These are phyloP conservation scores for Phytophthora hibernalis DNA, from an alignment of 352 stramenopile genomes.

Conservation along the genomic window DNA sequence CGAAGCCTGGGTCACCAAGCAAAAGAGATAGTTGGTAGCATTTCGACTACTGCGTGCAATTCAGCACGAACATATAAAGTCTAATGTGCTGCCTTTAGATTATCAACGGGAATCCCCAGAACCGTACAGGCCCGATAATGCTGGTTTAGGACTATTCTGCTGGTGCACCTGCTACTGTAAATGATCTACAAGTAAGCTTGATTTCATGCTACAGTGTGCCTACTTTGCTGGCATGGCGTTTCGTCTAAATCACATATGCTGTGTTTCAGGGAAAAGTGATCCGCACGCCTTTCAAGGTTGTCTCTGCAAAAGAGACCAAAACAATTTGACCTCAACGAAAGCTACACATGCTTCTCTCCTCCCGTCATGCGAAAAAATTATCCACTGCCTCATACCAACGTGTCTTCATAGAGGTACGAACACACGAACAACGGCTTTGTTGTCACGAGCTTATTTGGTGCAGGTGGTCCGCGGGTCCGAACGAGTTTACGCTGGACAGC, in stretches of 20 bases:
- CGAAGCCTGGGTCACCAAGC: too few relatives aligned
- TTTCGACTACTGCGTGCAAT: conserved; percentile 51
- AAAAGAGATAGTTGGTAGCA: conserved; percentile 51
- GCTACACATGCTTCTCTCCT: conserved; percentile 42
- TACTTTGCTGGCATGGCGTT: conserved; percentile 5
- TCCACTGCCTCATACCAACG: conserved; percentile 30
- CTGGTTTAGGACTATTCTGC: conserved; percentile 61
- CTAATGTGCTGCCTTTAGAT: neutral
- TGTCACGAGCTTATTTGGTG: conserved; percentile 1
- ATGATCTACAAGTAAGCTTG: conserved; percentile 44
- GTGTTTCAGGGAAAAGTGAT: conserved; percentile 49
- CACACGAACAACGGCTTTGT: neutral
- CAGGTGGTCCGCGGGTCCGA: conserved; percentile 3
- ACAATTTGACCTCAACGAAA: conserved; percentile 33
- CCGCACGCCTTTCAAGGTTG: too few relatives aligned
- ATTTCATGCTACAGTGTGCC: neutral
- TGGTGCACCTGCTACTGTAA: conserved; percentile 28
- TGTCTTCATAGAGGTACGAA: too few relatives aligned
- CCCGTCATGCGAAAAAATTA: conserved; percentile 41
- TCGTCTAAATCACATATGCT: conserved; percentile 53
- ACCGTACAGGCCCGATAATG: conserved; percentile 43
- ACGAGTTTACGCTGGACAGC: conserved; percentile 55
- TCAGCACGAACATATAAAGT: conserved; percentile 25
- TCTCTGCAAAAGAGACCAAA: conserved; percentile 41
- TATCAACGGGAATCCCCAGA: neutral